A percentile compares a stretch with the other conserved stretches of the same genome.
These are phyloP conservation scores for Colletotrichum sp. DNA, from an alignment of 2,329 filamentous ascomycete genomes.

Conservation along the genomic window DNA sequence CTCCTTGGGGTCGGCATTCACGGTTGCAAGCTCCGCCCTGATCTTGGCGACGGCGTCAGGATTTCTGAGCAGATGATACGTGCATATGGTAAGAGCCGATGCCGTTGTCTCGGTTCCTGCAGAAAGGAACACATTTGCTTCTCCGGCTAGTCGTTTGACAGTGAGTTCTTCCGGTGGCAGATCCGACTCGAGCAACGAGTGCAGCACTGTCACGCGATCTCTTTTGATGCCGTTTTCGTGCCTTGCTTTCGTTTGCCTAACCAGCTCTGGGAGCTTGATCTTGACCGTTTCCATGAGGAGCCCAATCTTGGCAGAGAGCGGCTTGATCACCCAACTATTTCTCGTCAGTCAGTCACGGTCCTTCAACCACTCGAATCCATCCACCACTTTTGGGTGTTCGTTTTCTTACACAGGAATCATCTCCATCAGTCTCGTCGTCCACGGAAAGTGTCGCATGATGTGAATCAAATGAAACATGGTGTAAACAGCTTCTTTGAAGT, in stretches of 20 bases:
- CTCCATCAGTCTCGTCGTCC: not conserved
- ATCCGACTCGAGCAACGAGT: constrained; percentile 34
- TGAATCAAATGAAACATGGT: constrained; percentile 18
- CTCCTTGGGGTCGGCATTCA: not conserved
- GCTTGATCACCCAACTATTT: not conserved
- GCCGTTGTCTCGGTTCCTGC: constrained; percentile 41
- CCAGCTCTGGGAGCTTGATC: not conserved
- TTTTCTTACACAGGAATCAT: constrained; percentile 7
- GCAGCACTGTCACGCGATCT: constrained; percentile 23
- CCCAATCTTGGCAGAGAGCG: not conserved
- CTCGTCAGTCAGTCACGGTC: not conserved
- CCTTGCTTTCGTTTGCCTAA: not conserved
- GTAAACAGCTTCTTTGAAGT: constrained; percentile 12
- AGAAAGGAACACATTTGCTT: constrained; percentile 39
- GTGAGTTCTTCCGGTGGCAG: constrained; percentile 41
- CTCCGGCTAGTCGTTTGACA: constrained; percentile 36
- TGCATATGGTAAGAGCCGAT: not conserved
- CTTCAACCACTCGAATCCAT: not conserved
- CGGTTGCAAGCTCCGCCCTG: not conserved
- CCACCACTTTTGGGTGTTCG: not conserved
- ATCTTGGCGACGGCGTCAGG: not conserved
- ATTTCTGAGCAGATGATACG: not conserved
- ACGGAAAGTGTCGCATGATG: constrained; percentile 17
- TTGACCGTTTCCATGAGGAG: not conserved
- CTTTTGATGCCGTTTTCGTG: not conserved